These are phyloP conservation scores for Kurtzmaniella quercitrusa DNA, from an alignment of 1,139 yeast species.

Conservation along the genomic window DNA sequence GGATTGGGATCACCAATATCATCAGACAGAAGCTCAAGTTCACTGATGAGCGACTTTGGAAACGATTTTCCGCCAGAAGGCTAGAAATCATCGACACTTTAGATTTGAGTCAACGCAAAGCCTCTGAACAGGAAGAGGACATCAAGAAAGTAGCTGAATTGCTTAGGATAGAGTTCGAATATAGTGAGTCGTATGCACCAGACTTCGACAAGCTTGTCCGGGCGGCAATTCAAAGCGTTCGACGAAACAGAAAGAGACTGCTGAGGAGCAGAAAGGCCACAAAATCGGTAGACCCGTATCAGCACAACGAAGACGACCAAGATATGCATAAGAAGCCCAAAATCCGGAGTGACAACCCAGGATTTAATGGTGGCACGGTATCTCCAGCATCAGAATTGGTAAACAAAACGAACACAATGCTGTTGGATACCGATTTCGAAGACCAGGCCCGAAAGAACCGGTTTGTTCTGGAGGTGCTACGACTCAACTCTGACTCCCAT, in stretches of 20 bases:
- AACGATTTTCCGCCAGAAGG: constrained; percentile 80
- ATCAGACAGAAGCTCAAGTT: constrained; percentile 73
- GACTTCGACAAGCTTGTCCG: constrained; percentile 89
- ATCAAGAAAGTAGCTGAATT: constrained; percentile 73
- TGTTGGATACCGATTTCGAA: constrained; percentile 1
- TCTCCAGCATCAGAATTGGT: constrained; percentile 6
- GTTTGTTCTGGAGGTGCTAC: constrained; percentile 36
- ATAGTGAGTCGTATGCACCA: constrained; percentile 47
- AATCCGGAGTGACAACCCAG: background rate
- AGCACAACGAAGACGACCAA: background rate
- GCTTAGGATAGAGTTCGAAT: constrained; percentile 72
- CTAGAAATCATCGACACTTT: constrained; percentile 82
- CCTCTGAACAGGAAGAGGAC: constrained; percentile 86
- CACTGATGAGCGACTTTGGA: constrained; percentile 81
- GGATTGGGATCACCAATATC: constrained; percentile 68
- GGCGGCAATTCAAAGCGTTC: constrained; percentile 77
- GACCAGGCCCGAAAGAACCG: constrained; percentile 5
- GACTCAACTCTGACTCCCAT: constrained; percentile 28
- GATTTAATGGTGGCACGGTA: background rate
- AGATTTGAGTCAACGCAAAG: constrained; percentile 73
- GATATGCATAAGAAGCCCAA: constrained; percentile 4
- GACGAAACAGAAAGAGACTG: constrained; percentile 42
- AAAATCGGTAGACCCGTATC: background rate
- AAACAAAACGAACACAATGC: constrained; percentile 2
- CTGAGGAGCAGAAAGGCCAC: constrained; percentile 22